Evolutionary conservation across 495 filamentous ascomycete species (phyloP).

Genomic region (Penicillium silybi): DNA sequence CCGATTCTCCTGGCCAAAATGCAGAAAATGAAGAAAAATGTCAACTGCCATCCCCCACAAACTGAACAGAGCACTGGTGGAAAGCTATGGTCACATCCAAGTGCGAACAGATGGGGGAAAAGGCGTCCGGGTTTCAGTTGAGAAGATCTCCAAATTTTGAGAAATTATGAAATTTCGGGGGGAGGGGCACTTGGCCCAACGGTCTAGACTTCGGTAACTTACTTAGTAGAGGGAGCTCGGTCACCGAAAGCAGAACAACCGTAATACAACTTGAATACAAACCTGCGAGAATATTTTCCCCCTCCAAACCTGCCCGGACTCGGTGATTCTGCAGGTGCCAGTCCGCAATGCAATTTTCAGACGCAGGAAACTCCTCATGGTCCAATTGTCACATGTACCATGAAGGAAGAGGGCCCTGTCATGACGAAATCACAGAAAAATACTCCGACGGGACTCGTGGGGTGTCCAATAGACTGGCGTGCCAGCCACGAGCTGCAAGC

Average conservation of each 20-base stretch:
- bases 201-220: slow-evolving; percentile 7
- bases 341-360: slow-evolving; percentile 12
- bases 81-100: neutral
- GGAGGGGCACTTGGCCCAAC: neutral
- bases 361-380: slow-evolving; percentile 1
- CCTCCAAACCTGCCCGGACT: slow-evolving; percentile 1
- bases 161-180: neutral
- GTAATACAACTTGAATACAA: slow-evolving; percentile 6
- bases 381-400: slow-evolving; percentile 12
- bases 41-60: neutral
- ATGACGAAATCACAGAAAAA: slow-evolving; percentile 1
- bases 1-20: neutral
- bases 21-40: too few relatives aligned
- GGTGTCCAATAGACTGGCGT: slow-evolving; percentile 10
- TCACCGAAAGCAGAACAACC: neutral
- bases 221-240: neutral
- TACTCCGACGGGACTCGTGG: slow-evolving; percentile 5
- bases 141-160: neutral
- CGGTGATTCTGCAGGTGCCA: slow-evolving; percentile 26
- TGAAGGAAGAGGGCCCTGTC: neutral
- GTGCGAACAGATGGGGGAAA: slow-evolving; percentile 3
- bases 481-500: slow-evolving; percentile 18
- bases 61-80: slow-evolving; percentile 2
- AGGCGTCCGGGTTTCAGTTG: neutral
- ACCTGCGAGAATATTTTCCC: neutral